These are phyloP conservation scores for Termitomyces sp. DNA, from an alignment of 768 basidiomycete genomes.

Conservation along the genomic window DNA sequence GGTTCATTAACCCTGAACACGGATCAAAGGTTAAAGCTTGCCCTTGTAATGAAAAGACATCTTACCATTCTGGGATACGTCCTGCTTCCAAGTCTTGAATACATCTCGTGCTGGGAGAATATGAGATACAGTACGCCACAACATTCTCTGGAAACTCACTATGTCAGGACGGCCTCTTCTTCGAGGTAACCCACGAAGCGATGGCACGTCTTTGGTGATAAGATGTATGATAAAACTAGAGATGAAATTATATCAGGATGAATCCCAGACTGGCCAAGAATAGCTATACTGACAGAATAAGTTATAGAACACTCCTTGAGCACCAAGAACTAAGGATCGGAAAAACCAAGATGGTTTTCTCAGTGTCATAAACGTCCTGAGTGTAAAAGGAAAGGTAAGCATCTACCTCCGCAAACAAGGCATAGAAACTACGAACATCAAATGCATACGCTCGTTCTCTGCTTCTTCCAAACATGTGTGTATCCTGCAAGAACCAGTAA, in stretches of 20 bases:
- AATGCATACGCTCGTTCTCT: constrained; percentile 96
- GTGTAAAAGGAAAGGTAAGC: not conserved
- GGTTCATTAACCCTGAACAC: constrained; percentile 52
- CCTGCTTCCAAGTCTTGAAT: constrained; percentile 83
- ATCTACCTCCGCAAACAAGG: not conserved
- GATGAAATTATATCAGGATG: constrained; percentile 9
- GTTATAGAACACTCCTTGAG: constrained; percentile 91
- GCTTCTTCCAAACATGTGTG: constrained; percentile 92
- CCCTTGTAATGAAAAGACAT: constrained; percentile 1
- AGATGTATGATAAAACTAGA: constrained; percentile 69
- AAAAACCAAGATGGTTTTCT: constrained; percentile 76
- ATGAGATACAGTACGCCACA: constrained; percentile 6
- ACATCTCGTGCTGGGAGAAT: constrained; percentile 57
- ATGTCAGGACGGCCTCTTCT: constrained; percentile 93
- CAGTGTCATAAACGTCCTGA: constrained; percentile 93
- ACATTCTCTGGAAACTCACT: constrained; percentile 43
- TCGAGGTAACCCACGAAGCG: constrained; percentile 92
- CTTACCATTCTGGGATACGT: constrained; percentile 74
- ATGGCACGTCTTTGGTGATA: constrained; percentile 74
- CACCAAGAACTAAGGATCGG: constrained; percentile 77
- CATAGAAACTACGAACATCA: constrained; percentile 53
- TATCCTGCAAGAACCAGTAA: constrained; percentile 68
- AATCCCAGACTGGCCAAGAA: constrained; percentile 6
- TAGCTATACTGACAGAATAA: constrained; percentile 61
- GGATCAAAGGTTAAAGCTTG: not conserved